Evolutionary conservation across 2,329 filamentous ascomycete genomes (phyloP).

Genomic region (Fusarium domesticum): DNA sequence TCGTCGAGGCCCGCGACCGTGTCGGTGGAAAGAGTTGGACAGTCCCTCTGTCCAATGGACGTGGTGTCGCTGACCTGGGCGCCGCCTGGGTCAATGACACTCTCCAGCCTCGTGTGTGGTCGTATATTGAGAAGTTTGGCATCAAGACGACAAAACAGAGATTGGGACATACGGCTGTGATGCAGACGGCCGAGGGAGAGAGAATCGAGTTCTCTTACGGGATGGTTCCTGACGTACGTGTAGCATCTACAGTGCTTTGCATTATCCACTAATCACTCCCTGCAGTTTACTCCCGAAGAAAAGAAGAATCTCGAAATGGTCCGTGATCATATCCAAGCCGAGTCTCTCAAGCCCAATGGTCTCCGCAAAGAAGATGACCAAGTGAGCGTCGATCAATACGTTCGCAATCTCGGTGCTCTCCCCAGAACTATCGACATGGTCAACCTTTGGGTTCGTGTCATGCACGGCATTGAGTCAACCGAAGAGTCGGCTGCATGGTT

Average conservation of each 20-base stretch:
- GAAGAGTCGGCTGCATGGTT: constrained; percentile 38
- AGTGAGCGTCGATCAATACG: constrained; percentile 35
- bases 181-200: constrained; percentile 39
- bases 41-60: constrained; percentile 29
- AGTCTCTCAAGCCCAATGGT: constrained; percentile 25
- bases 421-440: constrained; percentile 34
- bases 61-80: constrained; percentile 48
- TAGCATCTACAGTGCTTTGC: not conserved
- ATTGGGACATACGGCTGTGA: constrained; percentile 42
- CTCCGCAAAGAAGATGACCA: constrained; percentile 30
- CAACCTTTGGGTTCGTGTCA: constrained; percentile 37
- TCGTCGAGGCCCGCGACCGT: constrained; percentile 49
- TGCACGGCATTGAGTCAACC: constrained; percentile 38
- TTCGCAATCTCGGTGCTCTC: constrained; percentile 31
- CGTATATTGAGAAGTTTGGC: constrained; percentile 39
- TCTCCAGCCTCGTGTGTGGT: constrained; percentile 46
- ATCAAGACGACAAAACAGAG: constrained; percentile 46
- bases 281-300: constrained; percentile 31
- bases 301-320: constrained; percentile 34
- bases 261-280: not conserved
- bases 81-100: constrained; percentile 60
- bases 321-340: constrained; percentile 36
- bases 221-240: constrained; percentile 23
- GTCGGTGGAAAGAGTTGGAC: constrained; percentile 53
- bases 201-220: constrained; percentile 20